Evolutionary conservation across 2,329 filamentous ascomycete genomes (phyloP).

Genomic region (Monosporascus sp.): DNA sequence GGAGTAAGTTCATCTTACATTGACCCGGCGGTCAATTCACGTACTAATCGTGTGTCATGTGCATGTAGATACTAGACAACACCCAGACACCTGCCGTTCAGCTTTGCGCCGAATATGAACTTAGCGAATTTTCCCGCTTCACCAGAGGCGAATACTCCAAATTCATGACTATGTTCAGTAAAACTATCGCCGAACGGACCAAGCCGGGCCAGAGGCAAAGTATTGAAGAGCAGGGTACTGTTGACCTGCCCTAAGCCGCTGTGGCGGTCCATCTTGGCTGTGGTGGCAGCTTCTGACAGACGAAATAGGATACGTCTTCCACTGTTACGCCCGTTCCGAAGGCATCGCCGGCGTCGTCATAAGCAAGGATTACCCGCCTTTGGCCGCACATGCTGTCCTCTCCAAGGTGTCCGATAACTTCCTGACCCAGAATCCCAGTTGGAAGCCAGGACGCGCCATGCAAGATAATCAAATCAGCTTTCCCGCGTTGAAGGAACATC

Average conservation of each 20-base stretch:
- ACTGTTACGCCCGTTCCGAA: conserved; percentile 70
- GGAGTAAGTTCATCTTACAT: conserved; percentile 54
- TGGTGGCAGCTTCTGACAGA: background rate
- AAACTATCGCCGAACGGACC: conserved; percentile 83
- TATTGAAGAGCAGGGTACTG: conserved; percentile 71
- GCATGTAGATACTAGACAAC: conserved; percentile 7
- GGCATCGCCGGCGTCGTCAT: conserved; percentile 74
- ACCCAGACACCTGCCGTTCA: conserved; percentile 57
- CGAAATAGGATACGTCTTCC: conserved; percentile 62
- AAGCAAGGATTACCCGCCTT: conserved; percentile 67
- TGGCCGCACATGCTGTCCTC: conserved; percentile 82
- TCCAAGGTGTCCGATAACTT: conserved; percentile 88
- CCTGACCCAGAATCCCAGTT: conserved; percentile 66
- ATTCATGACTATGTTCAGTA: conserved; percentile 80
- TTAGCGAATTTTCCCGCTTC: conserved; percentile 75
- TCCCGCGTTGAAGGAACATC: conserved; percentile 74
- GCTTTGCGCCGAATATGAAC: conserved; percentile 70
- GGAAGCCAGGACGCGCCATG: conserved; percentile 55
- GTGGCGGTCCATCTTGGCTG: no score
- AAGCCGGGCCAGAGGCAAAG: conserved; percentile 76
- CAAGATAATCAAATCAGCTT: conserved; percentile 43
- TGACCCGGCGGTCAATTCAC: conserved; percentile 22
- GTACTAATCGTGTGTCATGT: background rate
- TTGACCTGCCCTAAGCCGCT: no score
- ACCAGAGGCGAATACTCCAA: conserved; percentile 41